Conservation (phyloP, 2,329 filamentous ascomycete species). For the Helotiales sp. region DNA sequence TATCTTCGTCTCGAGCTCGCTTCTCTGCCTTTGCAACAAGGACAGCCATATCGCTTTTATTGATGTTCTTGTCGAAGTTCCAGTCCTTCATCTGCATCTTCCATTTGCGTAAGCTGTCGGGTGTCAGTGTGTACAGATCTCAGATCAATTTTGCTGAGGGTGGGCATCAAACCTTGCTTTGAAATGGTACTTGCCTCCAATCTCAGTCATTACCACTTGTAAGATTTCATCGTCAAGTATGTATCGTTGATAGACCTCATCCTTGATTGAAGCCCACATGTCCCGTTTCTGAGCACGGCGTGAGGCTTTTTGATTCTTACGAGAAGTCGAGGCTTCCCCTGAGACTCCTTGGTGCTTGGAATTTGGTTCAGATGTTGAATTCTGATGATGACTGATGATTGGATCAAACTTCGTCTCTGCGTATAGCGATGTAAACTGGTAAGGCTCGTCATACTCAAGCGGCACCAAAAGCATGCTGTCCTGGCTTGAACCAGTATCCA, state of each 20-base stretch:
- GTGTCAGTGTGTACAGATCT: background rate
- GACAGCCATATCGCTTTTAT: slow-evolving; percentile 8
- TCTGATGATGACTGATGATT: no score
- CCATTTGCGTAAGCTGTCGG: slow-evolving; percentile 10
- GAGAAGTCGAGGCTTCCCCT: background rate
- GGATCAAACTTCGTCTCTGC: no score
- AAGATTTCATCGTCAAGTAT: slow-evolving; percentile 12
- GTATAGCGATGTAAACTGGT: no score
- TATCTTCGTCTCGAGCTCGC: slow-evolving; percentile 11
- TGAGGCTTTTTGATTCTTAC: background rate
- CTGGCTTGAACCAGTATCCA: no score
- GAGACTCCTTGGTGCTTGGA: background rate
- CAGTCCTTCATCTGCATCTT: slow-evolving; percentile 18
- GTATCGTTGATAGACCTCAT: slow-evolving; percentile 11
- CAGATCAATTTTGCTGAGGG: no score
- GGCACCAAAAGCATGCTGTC: no score
- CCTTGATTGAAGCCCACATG: slow-evolving; percentile 16
- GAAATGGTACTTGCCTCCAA: slow-evolving; percentile 7
- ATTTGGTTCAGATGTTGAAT: background rate
- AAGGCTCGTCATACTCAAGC: no score
- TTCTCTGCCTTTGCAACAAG: slow-evolving; percentile 13
- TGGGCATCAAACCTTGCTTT: slow-evolving; percentile 9
- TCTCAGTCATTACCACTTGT: slow-evolving; percentile 5
- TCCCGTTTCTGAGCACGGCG: slow-evolving; percentile 11
- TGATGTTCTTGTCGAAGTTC: slow-evolving; percentile 15